Percentiles rank a stretch among this genome's conserved stretches.
Conservation (phyloP, 768 basidiomycete genomes). For the Mycena albidolilacea region DNA sequence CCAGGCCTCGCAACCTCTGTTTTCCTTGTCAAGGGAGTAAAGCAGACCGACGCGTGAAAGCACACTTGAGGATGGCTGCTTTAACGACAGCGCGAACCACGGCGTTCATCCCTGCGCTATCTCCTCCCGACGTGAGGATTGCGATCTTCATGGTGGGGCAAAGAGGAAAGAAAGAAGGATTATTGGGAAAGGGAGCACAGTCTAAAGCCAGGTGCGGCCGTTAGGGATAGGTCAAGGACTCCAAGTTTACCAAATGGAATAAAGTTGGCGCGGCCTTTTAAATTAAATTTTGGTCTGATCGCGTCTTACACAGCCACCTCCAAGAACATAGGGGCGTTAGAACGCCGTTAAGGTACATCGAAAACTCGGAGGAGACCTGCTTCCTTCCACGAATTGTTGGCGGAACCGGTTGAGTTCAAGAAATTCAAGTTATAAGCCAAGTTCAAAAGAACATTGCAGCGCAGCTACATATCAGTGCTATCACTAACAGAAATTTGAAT, state of each 20-base stretch:
- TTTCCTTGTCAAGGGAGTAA: constrained; percentile 17
- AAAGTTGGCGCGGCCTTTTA: too few species aligned
- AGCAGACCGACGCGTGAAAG: constrained; percentile 29
- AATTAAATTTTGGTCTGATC: too few species aligned
- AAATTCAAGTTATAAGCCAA: too few species aligned
- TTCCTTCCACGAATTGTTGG: too few species aligned
- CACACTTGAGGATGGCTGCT: constrained; percentile 90
- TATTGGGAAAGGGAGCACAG: neutral
- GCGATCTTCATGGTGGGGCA: constrained; percentile 83
- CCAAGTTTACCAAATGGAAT: too few species aligned
- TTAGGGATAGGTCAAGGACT: neutral
- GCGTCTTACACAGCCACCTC: too few species aligned
- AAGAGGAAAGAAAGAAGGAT: neutral
- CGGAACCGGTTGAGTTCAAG: too few species aligned
- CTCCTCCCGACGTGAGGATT: constrained; percentile 95
- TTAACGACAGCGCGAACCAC: constrained; percentile 95
- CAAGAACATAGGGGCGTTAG: constrained; percentile 15
- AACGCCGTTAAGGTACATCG: neutral
- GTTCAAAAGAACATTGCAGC: too few species aligned
- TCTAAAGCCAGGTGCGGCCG: constrained; percentile 2
- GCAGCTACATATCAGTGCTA: too few species aligned
- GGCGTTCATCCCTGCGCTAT: constrained; percentile 98
- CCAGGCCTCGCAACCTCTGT: constrained; percentile 95
- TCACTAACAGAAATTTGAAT: too few species aligned
- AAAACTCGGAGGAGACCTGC: too few species aligned